These are phyloP conservation scores for Tricholoma hemisulphureum DNA, from an alignment of 768 basidiomycete species.

Conservation along the genomic window DNA sequence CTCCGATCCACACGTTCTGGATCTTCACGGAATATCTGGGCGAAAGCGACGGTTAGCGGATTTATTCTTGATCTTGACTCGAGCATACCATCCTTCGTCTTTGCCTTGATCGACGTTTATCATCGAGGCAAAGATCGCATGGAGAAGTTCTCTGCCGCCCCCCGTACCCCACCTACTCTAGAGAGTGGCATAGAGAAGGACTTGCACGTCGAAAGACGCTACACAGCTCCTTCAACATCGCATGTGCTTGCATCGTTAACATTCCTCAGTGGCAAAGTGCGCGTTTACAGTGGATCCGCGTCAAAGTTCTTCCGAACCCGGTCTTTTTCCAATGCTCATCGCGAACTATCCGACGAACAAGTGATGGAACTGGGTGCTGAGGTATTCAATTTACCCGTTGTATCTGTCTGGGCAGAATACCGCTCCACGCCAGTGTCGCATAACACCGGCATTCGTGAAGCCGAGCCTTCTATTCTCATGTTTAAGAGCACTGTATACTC, in stretches of 20 bases:
- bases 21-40: slow-evolving; percentile 52
- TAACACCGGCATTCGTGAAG: slow-evolving; percentile 32
- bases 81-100: slow-evolving; percentile 72
- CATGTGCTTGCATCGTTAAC: slow-evolving; percentile 64
- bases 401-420: slow-evolving; percentile 85
- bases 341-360: slow-evolving; percentile 53
- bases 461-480: slow-evolving; percentile 60
- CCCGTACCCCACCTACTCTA: slow-evolving; percentile 38
- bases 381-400: slow-evolving; percentile 67
- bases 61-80: slow-evolving; percentile 85
- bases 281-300: slow-evolving; percentile 57
- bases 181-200: slow-evolving; percentile 10
- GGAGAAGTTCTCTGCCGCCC: slow-evolving; percentile 55
- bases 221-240: slow-evolving; percentile 49
- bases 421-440: slow-evolving; percentile 52
- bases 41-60: slow-evolving; percentile 74
- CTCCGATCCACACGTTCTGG: slow-evolving; percentile 55
- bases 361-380: slow-evolving; percentile 56
- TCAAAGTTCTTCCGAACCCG: slow-evolving; percentile 39
- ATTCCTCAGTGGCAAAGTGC: slow-evolving; percentile 84
- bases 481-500: slow-evolving; percentile 90
- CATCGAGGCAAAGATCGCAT: slow-evolving; percentile 77
- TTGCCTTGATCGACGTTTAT: slow-evolving; percentile 84
- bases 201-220: slow-evolving; percentile 25
- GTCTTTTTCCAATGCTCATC: slow-evolving; percentile 31